phyloP scores from a whole-genome alignment of 176 grass and related monocot species.

The Miscanthus lutarioriparius region DNA sequence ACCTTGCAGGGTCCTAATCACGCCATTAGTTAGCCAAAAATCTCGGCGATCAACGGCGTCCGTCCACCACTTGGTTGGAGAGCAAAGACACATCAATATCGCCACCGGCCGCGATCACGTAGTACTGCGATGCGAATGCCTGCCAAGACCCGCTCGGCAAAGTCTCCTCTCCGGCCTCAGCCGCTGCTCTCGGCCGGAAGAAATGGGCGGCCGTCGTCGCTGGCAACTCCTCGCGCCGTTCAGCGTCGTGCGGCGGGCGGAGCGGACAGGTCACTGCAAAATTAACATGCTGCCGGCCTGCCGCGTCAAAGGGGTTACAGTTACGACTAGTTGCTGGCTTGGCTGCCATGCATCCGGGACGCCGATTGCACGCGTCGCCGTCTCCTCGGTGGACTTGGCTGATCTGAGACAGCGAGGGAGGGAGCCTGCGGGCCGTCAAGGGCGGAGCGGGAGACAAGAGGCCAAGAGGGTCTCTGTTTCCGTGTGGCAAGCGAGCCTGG shows the following conservation, averaged over 20 bases:
- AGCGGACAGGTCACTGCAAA: background rate
- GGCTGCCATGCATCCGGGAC: background rate
- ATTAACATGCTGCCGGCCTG: background rate
- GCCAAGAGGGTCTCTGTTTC: too few relatives aligned
- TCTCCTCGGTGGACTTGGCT: background rate
- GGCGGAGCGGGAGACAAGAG: background rate
- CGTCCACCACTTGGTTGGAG: background rate
- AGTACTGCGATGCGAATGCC: background rate
- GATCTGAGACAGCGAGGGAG: background rate
- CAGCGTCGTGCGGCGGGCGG: background rate
- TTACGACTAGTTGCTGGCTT: background rate
- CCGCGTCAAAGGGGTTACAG: background rate
- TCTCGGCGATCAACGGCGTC: background rate
- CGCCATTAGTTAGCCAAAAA: background rate
- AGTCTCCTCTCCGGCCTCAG: background rate
- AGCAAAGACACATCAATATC: background rate
- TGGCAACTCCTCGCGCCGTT: background rate
- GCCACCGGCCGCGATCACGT: constrained; percentile 7
- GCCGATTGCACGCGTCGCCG: background rate
- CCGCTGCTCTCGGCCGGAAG: background rate
- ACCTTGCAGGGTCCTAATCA: background rate
- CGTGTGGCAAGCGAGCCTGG: background rate
- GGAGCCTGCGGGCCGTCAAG: background rate
- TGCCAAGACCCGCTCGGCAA: background rate
- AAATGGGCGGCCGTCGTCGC: background rate